Percentiles rank a stretch among this genome's conserved stretches.
These are phyloP conservation scores for Obba rivulosa DNA, from an alignment of 768 basidiomycete genomes.

Conservation along the genomic window DNA sequence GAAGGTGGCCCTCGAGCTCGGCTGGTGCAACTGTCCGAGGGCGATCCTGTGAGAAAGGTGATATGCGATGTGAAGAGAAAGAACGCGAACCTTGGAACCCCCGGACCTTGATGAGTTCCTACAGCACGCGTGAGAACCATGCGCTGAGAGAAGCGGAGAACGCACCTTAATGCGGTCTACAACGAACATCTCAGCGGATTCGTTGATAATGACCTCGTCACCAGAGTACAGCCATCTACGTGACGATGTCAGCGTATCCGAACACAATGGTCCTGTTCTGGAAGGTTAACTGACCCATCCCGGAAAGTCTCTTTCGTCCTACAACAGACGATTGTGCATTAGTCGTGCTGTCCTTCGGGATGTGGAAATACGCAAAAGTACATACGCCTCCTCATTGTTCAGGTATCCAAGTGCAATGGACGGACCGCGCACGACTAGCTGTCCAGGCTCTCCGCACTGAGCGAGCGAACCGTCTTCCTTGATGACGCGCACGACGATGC, in stretches of 20 bases:
- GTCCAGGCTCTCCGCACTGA: slow-evolving; percentile 51
- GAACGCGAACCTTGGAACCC: slow-evolving; percentile 25
- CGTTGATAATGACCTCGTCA: slow-evolving; percentile 61
- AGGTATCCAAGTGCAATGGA: slow-evolving; percentile 40
- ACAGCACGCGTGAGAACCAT: background rate
- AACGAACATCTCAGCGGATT: slow-evolving; percentile 55
- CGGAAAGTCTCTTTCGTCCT: slow-evolving; percentile 64
- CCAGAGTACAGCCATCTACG: slow-evolving; percentile 72
- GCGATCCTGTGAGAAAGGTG: background rate
- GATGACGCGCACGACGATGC: slow-evolving; percentile 47
- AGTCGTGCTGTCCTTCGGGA: background rate
- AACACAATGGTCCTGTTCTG: slow-evolving; percentile 22
- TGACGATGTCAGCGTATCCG: too few species aligned
- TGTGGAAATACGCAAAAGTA: slow-evolving; percentile 4
- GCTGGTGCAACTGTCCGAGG: slow-evolving; percentile 26
- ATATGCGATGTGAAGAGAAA: background rate
- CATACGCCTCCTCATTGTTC: slow-evolving; percentile 58
- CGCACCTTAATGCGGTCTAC: slow-evolving; percentile 60
- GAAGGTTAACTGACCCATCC: slow-evolving; percentile 40
- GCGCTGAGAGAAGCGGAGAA: background rate
- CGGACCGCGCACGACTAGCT: slow-evolving; percentile 43
- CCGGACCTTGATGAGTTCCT: slow-evolving; percentile 66
- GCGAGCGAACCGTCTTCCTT: slow-evolving; percentile 53
- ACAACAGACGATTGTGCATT: background rate
- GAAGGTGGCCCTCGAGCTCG: slow-evolving; percentile 31